Conservation (phyloP, 2,329 filamentous ascomycete genomes). For the Pyrenochaeta sp. region DNA sequence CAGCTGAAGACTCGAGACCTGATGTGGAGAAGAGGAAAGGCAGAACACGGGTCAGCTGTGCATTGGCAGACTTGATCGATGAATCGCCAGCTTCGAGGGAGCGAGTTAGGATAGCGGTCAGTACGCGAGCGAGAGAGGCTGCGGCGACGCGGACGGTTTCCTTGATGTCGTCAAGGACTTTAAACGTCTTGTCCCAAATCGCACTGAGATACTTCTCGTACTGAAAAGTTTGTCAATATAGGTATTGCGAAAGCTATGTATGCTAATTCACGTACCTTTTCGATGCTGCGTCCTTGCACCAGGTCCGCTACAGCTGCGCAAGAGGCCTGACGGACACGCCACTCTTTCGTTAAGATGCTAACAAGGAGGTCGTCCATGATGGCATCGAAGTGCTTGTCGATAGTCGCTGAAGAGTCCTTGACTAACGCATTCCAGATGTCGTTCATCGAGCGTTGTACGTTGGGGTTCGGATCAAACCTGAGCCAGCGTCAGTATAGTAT, state of each 20-base stretch:
- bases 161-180: conserved; percentile 96
- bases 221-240: conserved; percentile 42
- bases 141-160: conserved; percentile 85
- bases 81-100: conserved; percentile 82
- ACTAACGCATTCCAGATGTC: conserved; percentile 98
- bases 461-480: conserved; percentile 87
- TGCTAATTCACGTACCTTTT: conserved; percentile 44
- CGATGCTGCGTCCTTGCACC: conserved; percentile 75
- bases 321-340: conserved; percentile 91
- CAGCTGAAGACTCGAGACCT: conserved; percentile 85
- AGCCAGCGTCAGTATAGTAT: conserved; percentile 18
- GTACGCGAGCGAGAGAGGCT: conserved; percentile 78
- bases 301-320: conserved; percentile 90
- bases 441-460: conserved; percentile 94
- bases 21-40: conserved; percentile 91
- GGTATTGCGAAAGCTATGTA: background rate
- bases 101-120: conserved; percentile 86
- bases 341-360: conserved; percentile 88
- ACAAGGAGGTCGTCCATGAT: conserved; percentile 89
- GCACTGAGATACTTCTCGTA: conserved; percentile 86
- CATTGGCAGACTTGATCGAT: conserved; percentile 70
- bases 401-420: conserved; percentile 79
- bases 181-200: conserved; percentile 87
- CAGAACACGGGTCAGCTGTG: conserved; percentile 85
- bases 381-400: conserved; percentile 83